Conservation (phyloP, 2,329 filamentous ascomycete genomes). For the Macroventuria anomochaeta region DNA sequence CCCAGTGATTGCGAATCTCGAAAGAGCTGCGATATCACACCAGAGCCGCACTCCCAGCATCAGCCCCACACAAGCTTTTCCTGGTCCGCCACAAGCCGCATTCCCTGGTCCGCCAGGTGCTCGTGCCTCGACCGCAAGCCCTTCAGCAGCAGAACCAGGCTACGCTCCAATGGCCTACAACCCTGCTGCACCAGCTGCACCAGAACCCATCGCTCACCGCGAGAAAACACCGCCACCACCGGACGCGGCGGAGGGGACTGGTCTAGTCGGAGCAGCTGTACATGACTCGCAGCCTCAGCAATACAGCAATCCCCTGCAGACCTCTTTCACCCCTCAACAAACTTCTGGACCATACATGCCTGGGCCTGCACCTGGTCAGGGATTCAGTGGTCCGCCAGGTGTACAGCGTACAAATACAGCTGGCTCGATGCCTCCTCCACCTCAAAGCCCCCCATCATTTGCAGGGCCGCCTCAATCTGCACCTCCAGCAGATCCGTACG, state of each 20-base stretch:
- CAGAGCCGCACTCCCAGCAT: constrained; percentile 49
- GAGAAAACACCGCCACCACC: constrained; percentile 81
- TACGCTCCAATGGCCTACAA: constrained; percentile 77
- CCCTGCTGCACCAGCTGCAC: constrained; percentile 76
- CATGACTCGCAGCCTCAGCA: constrained; percentile 48
- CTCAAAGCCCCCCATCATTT: constrained; percentile 47
- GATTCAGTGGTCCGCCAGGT: constrained; percentile 41
- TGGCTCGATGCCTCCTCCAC: constrained; percentile 45
- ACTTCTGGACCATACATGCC: constrained; percentile 51
- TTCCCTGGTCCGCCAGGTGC: constrained; percentile 45
- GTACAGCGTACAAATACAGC: constrained; percentile 45
- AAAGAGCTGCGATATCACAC: constrained; percentile 71
- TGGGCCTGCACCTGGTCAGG: constrained; percentile 47
- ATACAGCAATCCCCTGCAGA: constrained; percentile 42
- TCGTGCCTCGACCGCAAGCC: constrained; percentile 37
- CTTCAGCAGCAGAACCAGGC: constrained; percentile 43
- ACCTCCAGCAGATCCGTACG: constrained; percentile 34
- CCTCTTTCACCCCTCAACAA: constrained; percentile 43
- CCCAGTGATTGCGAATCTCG: constrained; percentile 74
- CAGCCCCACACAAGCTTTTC: constrained; percentile 48
- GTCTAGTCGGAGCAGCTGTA: constrained; percentile 48
- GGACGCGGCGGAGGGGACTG: constrained; percentile 63
- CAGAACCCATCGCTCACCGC: constrained; percentile 72
- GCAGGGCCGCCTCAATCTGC: constrained; percentile 46
- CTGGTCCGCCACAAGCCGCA: constrained; percentile 46